These are phyloP conservation scores for Podila epicladia DNA, from an alignment of 192 early-diverging fungal genomes.

Conservation along the genomic window DNA sequence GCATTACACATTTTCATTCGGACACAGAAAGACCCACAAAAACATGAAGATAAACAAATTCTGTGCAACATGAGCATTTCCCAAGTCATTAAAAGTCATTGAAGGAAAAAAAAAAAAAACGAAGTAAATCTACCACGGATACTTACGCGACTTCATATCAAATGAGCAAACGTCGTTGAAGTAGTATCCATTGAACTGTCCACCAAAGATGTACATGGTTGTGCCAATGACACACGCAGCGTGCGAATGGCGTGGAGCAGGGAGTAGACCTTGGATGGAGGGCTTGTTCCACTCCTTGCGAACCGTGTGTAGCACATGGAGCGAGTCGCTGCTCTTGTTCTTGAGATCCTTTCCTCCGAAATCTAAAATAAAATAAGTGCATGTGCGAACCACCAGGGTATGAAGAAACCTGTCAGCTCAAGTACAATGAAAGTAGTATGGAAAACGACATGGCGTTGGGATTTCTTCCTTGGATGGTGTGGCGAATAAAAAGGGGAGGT, in stretches of 20 bases:
- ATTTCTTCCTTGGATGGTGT: background rate
- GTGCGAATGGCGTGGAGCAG: constrained; percentile 55
- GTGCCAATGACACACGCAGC: constrained; percentile 56
- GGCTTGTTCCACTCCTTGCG: constrained; percentile 50
- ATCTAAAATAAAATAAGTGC: constrained; percentile 5
- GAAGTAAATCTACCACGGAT: too few relatives aligned
- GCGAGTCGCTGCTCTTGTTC: constrained; percentile 45
- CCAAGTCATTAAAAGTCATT: background rate
- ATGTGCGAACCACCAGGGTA: background rate
- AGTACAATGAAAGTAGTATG: too few relatives aligned
- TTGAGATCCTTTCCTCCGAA: constrained; percentile 48
- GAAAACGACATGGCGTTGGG: too few relatives aligned
- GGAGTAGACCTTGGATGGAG: constrained; percentile 24
- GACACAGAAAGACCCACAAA: too few relatives aligned
- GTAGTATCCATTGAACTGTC: constrained; percentile 55
- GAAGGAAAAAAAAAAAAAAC: too few relatives aligned
- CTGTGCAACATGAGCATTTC: too few relatives aligned
- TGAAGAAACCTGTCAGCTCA: background rate
- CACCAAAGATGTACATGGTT: constrained; percentile 65
- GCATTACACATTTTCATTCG: too few relatives aligned
- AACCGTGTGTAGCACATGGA: constrained; percentile 40
- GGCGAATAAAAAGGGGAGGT: background rate
- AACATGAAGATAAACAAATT: too few relatives aligned
- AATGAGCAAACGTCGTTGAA: constrained; percentile 59
- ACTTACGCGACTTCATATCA: constrained; percentile 60